Conservation (phyloP, 805 yeast species). For the Teunomyces lycoperdinae region DNA sequence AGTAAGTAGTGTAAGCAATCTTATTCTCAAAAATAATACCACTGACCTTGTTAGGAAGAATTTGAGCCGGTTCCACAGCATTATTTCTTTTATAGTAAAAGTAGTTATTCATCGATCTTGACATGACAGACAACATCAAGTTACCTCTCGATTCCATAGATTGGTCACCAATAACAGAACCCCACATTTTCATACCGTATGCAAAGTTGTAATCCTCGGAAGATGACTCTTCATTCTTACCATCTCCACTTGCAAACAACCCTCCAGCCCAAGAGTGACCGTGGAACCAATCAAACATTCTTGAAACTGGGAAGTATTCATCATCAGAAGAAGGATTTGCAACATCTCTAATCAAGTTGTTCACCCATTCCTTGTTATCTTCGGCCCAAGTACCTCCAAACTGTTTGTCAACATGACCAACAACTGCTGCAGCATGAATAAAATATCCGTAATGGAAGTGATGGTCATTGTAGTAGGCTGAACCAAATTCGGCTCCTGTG, state of each 20-base stretch:
- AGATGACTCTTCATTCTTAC: slow-evolving; percentile 21
- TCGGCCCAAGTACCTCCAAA: slow-evolving; percentile 54
- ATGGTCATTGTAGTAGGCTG: slow-evolving; percentile 79
- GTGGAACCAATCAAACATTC: slow-evolving; percentile 24
- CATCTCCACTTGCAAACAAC: slow-evolving; percentile 16
- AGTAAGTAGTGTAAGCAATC: slow-evolving; percentile 21
- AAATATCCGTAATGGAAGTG: slow-evolving; percentile 87
- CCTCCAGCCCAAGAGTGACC: slow-evolving; percentile 30
- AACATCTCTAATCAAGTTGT: slow-evolving; percentile 22
- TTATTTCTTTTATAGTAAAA: slow-evolving; percentile 18
- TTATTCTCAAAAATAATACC: slow-evolving; percentile 24
- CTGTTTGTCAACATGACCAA: slow-evolving; percentile 60
- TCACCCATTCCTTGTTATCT: slow-evolving; percentile 21
- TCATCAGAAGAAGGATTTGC: slow-evolving; percentile 21
- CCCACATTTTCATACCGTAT: slow-evolving; percentile 27
- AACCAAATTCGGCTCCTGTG: slow-evolving; percentile 58
- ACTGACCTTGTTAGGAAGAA: slow-evolving; percentile 19
- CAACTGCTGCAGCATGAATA: slow-evolving; percentile 77
- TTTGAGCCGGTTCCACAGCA: slow-evolving; percentile 13
- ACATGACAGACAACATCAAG: slow-evolving; percentile 21
- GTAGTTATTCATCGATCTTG: slow-evolving; percentile 20
- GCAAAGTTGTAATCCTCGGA: slow-evolving; percentile 26
- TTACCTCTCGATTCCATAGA: slow-evolving; percentile 25
- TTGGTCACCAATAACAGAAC: slow-evolving; percentile 16
- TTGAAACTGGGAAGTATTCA: slow-evolving; percentile 19